Base-by-base conservation (phyloP, 202 grass and related monocot species). In the Panicum virgatum region DNA sequence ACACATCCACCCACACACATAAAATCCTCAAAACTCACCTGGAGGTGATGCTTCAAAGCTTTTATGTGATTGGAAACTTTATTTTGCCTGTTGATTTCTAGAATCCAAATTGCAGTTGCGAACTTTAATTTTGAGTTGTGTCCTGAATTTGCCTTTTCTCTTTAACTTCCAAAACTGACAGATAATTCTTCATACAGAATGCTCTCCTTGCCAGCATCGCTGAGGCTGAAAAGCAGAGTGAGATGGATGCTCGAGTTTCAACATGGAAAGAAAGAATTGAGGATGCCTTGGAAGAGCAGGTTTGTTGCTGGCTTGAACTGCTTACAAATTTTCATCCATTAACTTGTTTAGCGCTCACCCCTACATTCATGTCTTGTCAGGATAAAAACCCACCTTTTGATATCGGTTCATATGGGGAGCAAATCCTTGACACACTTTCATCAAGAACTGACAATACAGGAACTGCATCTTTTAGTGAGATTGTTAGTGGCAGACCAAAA, bases 221-320 rank as follows among this genome's bases (percentile, higher is more conserved):
- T 62, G 90, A 98, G 70, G 90, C 72, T 51, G 90, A 98, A 88
- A 88, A 91, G 78, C 92, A 87, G 62, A 95, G 89, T 9, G 92
- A 98, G 78, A 76, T 98, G 76, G 91, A 94, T 72, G 86, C 92
- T 76, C 85, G 96, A 66, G 96, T 98, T 85, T 98, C 96, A 59
- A 93, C 92, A 80, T 98, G 96, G 96, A 95, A 88, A 86, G 90
- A 96, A 22, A 83, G 91, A 85, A 91, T 96, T 82, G 96, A 98
- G 79, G 45, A 79, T 77, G 83, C 92, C 53, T 77, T 98, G 85
- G 92, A 96, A 86, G 96, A 93, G 62, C 89, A 98, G 89, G 96
- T 96, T 79, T 72, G 82, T 84, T 77, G 46, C 18, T 43, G 12
- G 30, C 53, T 53, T 66, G 73, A 72, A 38, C 12, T 82, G 57